Base-by-base conservation (phyloP, 306 rosid genomes). In the Cicer judaicum region DNA sequence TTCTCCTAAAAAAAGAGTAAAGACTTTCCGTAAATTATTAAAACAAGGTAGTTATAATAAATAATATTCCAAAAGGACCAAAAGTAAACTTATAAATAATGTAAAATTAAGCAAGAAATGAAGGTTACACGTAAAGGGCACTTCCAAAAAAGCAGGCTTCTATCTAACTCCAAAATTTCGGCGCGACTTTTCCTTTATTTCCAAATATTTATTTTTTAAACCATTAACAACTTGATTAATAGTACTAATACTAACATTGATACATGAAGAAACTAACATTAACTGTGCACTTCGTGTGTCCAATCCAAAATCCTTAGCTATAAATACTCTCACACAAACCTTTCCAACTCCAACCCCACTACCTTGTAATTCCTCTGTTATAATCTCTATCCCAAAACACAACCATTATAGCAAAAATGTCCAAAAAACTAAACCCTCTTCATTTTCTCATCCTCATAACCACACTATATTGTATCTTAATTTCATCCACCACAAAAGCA, bases 321-420 rank as follows among this genome's bases (percentile, higher is more conserved):
- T 85, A 85, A 46, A 77, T 79, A 75, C 70, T 1, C 62, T 4
- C 46, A 57, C 78, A 7, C 47, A 72, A 66, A 75, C 84, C 73
- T 42, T 42, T 75, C 50, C 65, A 77, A 57, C 60, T 74, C 50
- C 78, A 54, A 57, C 49, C 14, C 56, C 66, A 64, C 68, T 68
- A 68, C 10, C 74, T 70, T 39, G 53, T 40, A 38, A 13, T 46
- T 44, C 3, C 10, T 49, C 61, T 14, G 41, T 64, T 39, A 63
- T 7, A 8, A 50, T 14, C 2, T 15, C 18, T 44, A 68, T 66
- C 77, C 60, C 13, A 40, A 5, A 7, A 12, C 7, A 9, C 9
- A 24, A 15, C 21, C 39, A 60, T 54, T 64, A 47, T 67, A 6
- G 8, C 56, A 52, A 73, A 36, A 15, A 49, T 78, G 71, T 5